Conservation (phyloP, 169 alveolate genomes). For the Sarcocystis neurona region DNA sequence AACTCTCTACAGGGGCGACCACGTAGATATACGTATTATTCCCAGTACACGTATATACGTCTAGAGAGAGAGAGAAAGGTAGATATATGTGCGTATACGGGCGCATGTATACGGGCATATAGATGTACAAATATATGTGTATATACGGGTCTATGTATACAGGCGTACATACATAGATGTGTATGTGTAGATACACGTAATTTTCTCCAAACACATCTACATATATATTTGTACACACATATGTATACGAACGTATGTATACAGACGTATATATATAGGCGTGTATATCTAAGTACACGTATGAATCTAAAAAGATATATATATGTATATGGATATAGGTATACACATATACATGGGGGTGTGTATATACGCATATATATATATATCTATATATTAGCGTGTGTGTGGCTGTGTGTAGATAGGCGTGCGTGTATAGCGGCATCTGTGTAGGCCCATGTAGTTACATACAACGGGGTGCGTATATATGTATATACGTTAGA, state of each 20-base stretch:
- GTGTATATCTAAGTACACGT: too few species aligned
- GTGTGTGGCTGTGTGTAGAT: background rate
- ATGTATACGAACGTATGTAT: background rate
- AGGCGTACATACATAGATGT: background rate
- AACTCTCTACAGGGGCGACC: too few species aligned
- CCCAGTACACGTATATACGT: too few species aligned
- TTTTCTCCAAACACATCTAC: background rate
- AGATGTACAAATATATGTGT: background rate
- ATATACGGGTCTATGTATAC: background rate
- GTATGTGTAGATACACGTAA: background rate
- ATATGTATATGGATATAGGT: background rate
- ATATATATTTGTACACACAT: background rate
- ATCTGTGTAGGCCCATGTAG: too few species aligned
- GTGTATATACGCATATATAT: background rate
- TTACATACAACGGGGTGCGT: too few species aligned
- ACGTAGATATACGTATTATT: too few species aligned
- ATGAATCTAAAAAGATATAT: background rate
- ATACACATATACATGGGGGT: background rate
- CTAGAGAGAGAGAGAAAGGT: too few species aligned
- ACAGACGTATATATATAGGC: background rate
- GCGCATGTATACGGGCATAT: background rate
- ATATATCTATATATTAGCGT: background rate
- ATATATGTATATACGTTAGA: background rate
- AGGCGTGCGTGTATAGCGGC: too few species aligned
- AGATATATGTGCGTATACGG: too few species aligned